These are phyloP conservation scores for Astragalus membranaceus DNA, from an alignment of 306 rosid genomes.

Conservation along the genomic window DNA sequence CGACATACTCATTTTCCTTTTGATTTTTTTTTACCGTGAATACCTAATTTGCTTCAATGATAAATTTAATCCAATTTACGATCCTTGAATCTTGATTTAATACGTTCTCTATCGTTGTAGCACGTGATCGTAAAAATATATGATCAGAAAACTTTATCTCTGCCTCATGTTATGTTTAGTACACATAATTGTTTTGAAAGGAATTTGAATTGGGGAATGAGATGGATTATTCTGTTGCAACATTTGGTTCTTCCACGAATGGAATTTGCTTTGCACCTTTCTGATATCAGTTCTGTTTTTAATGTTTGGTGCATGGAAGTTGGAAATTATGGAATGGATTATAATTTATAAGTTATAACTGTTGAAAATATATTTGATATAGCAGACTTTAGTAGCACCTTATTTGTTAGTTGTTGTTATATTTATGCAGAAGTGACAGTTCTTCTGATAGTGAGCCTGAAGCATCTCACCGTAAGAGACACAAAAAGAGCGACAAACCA, in stretches of 20 bases:
- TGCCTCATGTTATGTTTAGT: background rate
- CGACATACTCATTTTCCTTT: background rate
- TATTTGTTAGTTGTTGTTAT: background rate
- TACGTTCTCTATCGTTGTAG: background rate
- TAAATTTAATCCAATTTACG: background rate
- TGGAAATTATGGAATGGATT: background rate
- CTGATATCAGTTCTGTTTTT: background rate
- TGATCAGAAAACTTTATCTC: background rate
- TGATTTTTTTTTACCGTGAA: background rate
- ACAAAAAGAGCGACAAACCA: slow-evolving; percentile 60
- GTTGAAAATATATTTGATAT: background rate
- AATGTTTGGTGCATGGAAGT: background rate
- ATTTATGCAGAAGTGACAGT: slow-evolving; percentile 46
- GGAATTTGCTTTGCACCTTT: background rate
- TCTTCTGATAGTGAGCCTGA: slow-evolving; percentile 71
- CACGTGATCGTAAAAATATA: background rate
- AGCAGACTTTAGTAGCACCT: background rate
- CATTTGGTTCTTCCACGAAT: background rate
- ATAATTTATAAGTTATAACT: background rate
- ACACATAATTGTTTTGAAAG: background rate
- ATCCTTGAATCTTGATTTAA: background rate
- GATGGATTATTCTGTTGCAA: background rate
- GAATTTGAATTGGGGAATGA: background rate
- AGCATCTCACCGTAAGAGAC: slow-evolving; percentile 62
- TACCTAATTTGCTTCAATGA: background rate